Conservation (phyloP, 164 flowering plant species). For the Nymphaea thermarum region DNA sequence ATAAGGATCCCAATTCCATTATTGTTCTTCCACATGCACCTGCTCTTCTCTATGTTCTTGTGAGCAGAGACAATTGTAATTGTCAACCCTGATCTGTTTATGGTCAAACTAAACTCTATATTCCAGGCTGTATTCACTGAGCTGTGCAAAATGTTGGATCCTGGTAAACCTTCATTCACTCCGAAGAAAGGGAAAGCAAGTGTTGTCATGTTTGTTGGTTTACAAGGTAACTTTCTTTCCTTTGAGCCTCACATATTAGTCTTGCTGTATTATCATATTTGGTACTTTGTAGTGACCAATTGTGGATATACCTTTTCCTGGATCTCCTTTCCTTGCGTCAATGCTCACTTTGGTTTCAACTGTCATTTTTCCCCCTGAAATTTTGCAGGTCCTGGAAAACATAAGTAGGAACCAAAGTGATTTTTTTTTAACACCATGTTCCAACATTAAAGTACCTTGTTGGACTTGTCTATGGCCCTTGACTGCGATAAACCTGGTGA, state of each 20-base stretch:
- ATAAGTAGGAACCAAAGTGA: no score
- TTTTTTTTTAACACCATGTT: no score
- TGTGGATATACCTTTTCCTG: background rate
- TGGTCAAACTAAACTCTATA: background rate
- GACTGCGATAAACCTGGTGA: no score
- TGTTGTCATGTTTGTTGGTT: conserved; percentile 90
- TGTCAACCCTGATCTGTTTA: background rate
- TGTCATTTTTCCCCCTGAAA: background rate
- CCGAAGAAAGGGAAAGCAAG: conserved; percentile 83
- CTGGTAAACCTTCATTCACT: conserved; percentile 86
- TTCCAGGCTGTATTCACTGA: conserved; percentile 81
- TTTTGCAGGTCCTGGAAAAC: conserved; percentile 67
- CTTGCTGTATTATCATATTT: no score
- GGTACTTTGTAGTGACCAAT: background rate
- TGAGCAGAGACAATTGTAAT: background rate
- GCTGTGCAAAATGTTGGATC: conserved; percentile 86
- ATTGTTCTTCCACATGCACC: no score
- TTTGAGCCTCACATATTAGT: background rate
- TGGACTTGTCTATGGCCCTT: no score
- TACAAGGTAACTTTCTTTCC: conserved; percentile 50
- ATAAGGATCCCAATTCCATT: no score
- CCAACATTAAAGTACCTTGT: no score
- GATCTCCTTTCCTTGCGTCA: background rate
- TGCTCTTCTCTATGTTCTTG: no score
- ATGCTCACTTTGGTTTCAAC: background rate